Conservation (phyloP, 352 stramenopile genomes). For the Phytopythium chamaehyphon region DNA sequence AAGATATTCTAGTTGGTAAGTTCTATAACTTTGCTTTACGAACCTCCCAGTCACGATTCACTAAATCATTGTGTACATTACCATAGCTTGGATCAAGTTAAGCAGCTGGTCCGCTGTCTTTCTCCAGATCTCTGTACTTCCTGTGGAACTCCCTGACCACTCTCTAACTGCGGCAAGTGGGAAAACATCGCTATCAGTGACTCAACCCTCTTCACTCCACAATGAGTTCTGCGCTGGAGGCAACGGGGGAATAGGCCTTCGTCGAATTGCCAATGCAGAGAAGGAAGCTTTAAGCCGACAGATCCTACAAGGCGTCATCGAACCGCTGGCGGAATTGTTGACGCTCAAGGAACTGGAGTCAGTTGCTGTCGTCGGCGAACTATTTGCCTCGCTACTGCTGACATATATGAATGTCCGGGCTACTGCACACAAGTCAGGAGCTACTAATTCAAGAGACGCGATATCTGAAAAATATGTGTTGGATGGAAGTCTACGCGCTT, state of each 20-base stretch:
- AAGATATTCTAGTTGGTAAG: slow-evolving; percentile 50
- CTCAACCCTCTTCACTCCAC: neutral
- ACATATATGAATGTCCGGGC: slow-evolving; percentile 64
- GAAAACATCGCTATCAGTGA: slow-evolving; percentile 15
- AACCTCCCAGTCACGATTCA: too few relatives aligned
- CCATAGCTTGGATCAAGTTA: slow-evolving; percentile 30
- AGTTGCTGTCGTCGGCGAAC: slow-evolving; percentile 59
- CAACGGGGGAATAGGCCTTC: slow-evolving; percentile 52
- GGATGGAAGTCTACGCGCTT: slow-evolving; percentile 10
- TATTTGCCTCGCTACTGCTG: slow-evolving; percentile 73
- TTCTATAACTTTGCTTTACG: slow-evolving; percentile 5
- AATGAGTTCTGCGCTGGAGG: slow-evolving; percentile 62
- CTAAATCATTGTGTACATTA: neutral
- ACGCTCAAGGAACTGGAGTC: slow-evolving; percentile 57
- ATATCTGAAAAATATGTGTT: too few relatives aligned
- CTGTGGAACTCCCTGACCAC: slow-evolving; percentile 32
- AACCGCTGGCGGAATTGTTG: slow-evolving; percentile 51
- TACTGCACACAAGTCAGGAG: neutral
- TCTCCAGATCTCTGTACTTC: slow-evolving; percentile 53
- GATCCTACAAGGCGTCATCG: slow-evolving; percentile 34
- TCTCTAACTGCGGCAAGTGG: slow-evolving; percentile 12
- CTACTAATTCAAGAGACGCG: neutral
- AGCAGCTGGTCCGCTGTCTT: slow-evolving; percentile 23
- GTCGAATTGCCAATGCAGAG: slow-evolving; percentile 6
- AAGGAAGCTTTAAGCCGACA: slow-evolving; percentile 3